Conservation (phyloP, 305 asterid species). For the Plantago lanceolata region DNA sequence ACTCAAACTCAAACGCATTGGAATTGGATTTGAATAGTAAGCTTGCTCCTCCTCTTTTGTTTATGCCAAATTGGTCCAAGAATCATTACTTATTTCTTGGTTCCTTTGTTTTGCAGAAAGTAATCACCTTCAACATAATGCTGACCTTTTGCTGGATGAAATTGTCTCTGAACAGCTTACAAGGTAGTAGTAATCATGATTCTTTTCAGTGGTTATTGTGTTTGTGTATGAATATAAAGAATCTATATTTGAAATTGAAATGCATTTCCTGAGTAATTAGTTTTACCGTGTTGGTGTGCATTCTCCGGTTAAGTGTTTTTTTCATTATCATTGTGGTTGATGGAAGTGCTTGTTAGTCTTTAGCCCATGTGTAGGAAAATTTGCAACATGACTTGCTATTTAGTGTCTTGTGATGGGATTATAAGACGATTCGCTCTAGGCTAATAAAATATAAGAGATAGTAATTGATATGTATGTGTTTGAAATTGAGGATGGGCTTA, state of each 20-base stretch:
- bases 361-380: no score
- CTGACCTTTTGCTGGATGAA: slow-evolving; percentile 71
- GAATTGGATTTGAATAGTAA: no score
- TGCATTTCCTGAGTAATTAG: no score
- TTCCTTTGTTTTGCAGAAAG: not conserved
- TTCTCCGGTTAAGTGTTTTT: no score
- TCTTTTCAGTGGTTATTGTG: not conserved
- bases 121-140: slow-evolving; percentile 26
- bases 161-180: slow-evolving; percentile 93
- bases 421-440: not conserved
- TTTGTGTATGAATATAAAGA: not conserved
- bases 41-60: no score
- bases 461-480: not conserved
- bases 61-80: not conserved
- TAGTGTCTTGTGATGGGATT: not conserved
- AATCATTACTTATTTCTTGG: not conserved
- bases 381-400: no score
- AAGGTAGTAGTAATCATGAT: slow-evolving; percentile 49
- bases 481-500: slow-evolving; percentile 15
- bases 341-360: no score
- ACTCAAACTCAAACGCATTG: no score
- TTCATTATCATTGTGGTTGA: not conserved
- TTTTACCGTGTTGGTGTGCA: no score
- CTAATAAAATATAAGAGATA: no score
- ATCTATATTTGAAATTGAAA: no score